Base-by-base conservation (phyloP, 805 yeast genomes). In the Nakazawaea ambrosiae region DNA sequence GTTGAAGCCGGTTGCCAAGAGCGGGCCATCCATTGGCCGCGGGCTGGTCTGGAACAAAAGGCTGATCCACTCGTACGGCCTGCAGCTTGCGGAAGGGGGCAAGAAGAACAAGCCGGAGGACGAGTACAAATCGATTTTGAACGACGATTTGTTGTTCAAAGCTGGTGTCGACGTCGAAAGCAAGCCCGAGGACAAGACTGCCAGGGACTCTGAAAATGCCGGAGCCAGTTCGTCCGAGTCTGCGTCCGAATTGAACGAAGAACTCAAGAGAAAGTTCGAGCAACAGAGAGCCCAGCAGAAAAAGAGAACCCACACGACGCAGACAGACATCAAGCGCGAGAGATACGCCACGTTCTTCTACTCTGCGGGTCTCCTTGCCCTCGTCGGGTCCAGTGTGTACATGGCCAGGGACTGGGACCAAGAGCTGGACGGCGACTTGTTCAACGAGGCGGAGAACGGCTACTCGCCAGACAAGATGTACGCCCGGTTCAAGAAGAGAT, bases 401-500 rank as follows among this genome's bases (percentile, higher is more conserved):
- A 57, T 86, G 63, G 73, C 82, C 33, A 76, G 98, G 57, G 80
- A 88, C 49, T 88, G 95, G 87, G 95, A 85, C 44, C 78, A 74
- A 20, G 78, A 67, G 33, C 94, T 81, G 46, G 85, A 84, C 47
- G 65, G 65, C 30, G 66, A 63, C 34, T 39, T 54, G 14, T 60
- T 50, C 42, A 48, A 45, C n/a, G 60, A 51, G 20, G 64, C 69
- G 40, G 81, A 78, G 45, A 74, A 81, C 53, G 96, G 96, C 1
- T 80, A 74, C 55, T 57, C 81, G 5, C 81, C 86, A 5, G 61
- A 55, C 15, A 67, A 75, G 35, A 73, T 87, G 65, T 81, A 76
- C 65, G 68, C 66, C 18, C 74, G 99, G 55, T 70, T 83, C 48
- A 68, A 59, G 45, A 77, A 78, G 41, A 77, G 99, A 64, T 69